Conservation (phyloP, 179 eudicot genomes). For the Heliamphora pulchella region DNA sequence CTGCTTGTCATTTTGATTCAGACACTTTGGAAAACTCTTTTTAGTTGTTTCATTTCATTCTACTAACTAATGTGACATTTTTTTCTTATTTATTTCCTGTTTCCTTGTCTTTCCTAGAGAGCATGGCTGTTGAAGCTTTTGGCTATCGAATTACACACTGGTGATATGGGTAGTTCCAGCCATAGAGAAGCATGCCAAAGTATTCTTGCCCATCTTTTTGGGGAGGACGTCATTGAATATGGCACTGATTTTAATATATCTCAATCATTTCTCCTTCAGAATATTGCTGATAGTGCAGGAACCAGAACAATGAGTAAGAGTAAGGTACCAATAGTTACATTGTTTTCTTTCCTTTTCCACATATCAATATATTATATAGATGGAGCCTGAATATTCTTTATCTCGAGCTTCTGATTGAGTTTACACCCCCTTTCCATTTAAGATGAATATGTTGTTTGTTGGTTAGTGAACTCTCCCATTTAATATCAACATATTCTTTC, state of each 20-base stretch:
- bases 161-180: slow-evolving; percentile 48
- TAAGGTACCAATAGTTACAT: slow-evolving; percentile 45
- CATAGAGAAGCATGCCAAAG: slow-evolving; percentile 73
- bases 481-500: neutral
- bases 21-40: neutral
- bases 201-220: slow-evolving; percentile 63
- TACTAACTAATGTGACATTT: slow-evolving; percentile 1
- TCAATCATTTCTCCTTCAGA: slow-evolving; percentile 27
- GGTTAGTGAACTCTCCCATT: neutral
- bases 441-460: neutral
- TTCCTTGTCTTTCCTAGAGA: slow-evolving; percentile 45
- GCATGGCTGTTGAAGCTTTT: slow-evolving; percentile 96
- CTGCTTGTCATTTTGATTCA: neutral
- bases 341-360: neutral
- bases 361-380: neutral
- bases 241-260: slow-evolving; percentile 38
- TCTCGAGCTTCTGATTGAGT: neutral
- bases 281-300: slow-evolving; percentile 39
- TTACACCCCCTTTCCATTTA: neutral
- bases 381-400: neutral
- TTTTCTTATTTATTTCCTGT: slow-evolving; percentile 4
- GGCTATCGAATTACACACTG: slow-evolving; percentile 71
- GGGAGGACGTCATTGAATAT: slow-evolving; percentile 32
- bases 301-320: slow-evolving; percentile 41
- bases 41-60: neutral